These are phyloP conservation scores for Agarophyton chilense DNA, from an alignment of 23 red algal genomes.

Conservation along the genomic window DNA sequence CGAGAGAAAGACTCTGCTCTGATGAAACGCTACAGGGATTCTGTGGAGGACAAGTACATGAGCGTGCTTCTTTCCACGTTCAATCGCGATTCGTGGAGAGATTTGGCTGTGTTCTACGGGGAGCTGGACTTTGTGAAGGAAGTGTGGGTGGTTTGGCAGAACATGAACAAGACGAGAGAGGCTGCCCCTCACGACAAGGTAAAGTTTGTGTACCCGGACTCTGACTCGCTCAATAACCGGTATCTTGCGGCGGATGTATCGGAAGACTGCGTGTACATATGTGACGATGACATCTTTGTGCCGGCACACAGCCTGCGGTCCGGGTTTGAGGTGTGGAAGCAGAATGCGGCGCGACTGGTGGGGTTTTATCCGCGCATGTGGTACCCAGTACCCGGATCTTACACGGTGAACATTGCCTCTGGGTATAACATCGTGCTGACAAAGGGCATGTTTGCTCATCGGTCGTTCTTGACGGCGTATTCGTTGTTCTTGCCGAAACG, in stretches of 20 bases:
- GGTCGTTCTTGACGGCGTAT: conserved; percentile 70
- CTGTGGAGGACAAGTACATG: conserved; percentile 4
- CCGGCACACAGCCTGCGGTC: conserved; percentile 53
- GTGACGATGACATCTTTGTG: conserved; percentile 84
- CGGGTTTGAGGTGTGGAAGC: conserved; percentile 77
- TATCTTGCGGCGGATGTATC: conserved; percentile 64
- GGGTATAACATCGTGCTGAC: conserved; percentile 90
- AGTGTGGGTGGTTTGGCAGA: conserved; percentile 85
- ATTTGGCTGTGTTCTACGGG: conserved; percentile 30
- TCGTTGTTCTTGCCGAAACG: conserved; percentile 73
- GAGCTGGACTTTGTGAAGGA: conserved; percentile 67
- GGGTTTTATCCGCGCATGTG: conserved; percentile 82
- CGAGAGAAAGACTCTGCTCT: not conserved
- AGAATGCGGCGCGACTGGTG: conserved; percentile 65
- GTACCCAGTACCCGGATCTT: conserved; percentile 32
- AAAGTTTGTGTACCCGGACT: conserved; percentile 57
- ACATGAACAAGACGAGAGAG: conserved; percentile 43
- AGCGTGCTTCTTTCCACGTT: conserved; percentile 57
- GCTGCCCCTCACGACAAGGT: conserved; percentile 44
- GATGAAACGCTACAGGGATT: conserved; percentile 37
- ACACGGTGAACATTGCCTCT: conserved; percentile 26
- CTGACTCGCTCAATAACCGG: conserved; percentile 84
- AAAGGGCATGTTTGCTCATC: conserved; percentile 85
- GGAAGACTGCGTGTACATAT: conserved; percentile 66
- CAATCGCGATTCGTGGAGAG: conserved; percentile 36